phyloP scores from a whole-genome alignment of 106 monocot genomes.

The Phalaenopsis aphrodite region DNA sequence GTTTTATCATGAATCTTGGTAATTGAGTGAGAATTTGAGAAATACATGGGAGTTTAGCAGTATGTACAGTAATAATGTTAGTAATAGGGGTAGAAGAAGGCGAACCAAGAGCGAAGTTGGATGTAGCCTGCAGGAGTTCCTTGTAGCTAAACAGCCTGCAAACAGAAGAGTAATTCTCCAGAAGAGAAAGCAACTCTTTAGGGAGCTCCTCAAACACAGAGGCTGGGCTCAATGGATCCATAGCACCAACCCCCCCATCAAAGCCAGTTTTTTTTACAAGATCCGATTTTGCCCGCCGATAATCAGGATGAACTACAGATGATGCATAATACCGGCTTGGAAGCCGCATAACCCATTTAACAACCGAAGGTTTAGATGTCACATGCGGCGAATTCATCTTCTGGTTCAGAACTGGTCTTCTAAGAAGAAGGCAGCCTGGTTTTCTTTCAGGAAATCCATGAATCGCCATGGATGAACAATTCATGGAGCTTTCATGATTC shows the following conservation, averaged over 20 bases:
- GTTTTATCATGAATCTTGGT: no score
- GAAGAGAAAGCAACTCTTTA: slow-evolving; percentile 33
- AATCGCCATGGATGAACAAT: background rate
- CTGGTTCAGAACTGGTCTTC: slow-evolving; percentile 17
- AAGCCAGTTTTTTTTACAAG: background rate
- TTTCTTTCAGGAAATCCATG: slow-evolving; percentile 15
- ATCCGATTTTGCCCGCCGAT: slow-evolving; percentile 6
- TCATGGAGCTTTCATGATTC: background rate
- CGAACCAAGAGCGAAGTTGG: slow-evolving; percentile 57
- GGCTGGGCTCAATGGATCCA: background rate
- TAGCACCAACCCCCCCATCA: slow-evolving; percentile 3
- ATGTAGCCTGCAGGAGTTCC: slow-evolving; percentile 50
- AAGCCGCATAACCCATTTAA: slow-evolving; percentile 54
- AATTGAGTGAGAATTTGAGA: no score
- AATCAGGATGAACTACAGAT: slow-evolving; percentile 23
- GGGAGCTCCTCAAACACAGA: slow-evolving; percentile 14
- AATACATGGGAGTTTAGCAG: background rate
- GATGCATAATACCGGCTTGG: slow-evolving; percentile 30
- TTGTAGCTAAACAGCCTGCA: slow-evolving; percentile 58
- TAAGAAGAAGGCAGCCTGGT: slow-evolving; percentile 57
- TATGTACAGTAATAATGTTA: background rate
- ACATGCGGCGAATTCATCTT: slow-evolving; percentile 5
- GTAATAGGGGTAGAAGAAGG: background rate
- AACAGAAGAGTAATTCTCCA: slow-evolving; percentile 46
- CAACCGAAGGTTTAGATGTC: slow-evolving; percentile 27